Conservation (phyloP, 208 protist genomes). For the Leishmania mexicana region DNA sequence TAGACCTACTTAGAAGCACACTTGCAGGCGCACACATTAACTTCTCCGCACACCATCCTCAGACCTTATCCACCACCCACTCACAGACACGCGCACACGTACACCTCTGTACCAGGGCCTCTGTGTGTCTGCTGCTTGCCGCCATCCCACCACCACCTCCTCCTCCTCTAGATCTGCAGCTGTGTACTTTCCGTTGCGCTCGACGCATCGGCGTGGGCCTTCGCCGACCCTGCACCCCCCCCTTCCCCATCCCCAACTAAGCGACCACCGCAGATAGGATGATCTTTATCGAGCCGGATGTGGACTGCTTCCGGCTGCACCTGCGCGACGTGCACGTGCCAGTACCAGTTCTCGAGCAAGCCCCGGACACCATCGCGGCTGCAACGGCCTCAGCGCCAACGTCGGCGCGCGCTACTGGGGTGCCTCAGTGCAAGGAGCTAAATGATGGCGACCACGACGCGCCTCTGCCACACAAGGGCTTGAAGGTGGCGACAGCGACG, state of each 20-base stretch:
- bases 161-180: not conserved
- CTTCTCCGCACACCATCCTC: not conserved
- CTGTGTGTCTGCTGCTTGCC: not conserved
- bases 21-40: not conserved
- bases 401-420: not conserved
- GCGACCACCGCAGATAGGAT: conserved; percentile 22
- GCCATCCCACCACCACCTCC: too few species aligned
- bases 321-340: conserved; percentile 50
- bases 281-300: conserved; percentile 70
- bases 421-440: not conserved
- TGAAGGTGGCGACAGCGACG: not conserved
- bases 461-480: not conserved
- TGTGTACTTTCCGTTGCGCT: not conserved
- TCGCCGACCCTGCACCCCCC: too few species aligned
- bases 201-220: not conserved
- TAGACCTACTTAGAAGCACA: not conserved
- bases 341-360: conserved; percentile 28
- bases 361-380: conserved; percentile 11
- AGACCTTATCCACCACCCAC: not conserved
- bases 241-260: not conserved
- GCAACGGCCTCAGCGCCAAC: not conserved
- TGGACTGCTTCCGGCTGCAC: conserved; percentile 68
- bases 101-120: conserved; percentile 1
- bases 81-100: conserved; percentile 4
- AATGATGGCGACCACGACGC: not conserved